phyloP scores from a whole-genome alignment of 2,329 filamentous ascomycete species.

The Paramyrothecium sp. region DNA sequence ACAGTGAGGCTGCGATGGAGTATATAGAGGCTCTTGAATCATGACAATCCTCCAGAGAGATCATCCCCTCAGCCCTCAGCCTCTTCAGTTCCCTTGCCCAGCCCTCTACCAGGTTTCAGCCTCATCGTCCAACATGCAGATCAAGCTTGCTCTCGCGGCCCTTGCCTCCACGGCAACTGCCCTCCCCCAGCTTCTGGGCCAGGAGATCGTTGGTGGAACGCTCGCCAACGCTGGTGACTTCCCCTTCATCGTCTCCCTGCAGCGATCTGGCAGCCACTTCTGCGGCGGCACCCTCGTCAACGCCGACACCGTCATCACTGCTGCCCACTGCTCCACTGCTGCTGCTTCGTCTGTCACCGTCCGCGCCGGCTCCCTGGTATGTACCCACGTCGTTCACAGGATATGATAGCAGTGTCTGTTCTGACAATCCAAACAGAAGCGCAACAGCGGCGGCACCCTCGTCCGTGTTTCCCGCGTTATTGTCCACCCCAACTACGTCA shows the following conservation, averaged over 20 bases:
- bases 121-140: not conserved
- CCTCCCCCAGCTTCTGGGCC: slow-evolving; percentile 6
- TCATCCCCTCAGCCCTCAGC: not conserved
- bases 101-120: not conserved
- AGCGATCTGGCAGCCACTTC: slow-evolving; percentile 13
- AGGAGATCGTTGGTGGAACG: slow-evolving; percentile 21
- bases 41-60: not conserved
- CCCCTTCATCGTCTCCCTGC: slow-evolving; percentile 27
- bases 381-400: not conserved
- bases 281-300: slow-evolving; percentile 27
- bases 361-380: slow-evolving; percentile 23
- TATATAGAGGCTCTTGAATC: not conserved
- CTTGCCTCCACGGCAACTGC: slow-evolving; percentile 11
- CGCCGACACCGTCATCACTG: slow-evolving; percentile 28
- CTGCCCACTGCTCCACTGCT: slow-evolving; percentile 25
- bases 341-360: slow-evolving; percentile 14
- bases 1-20: not conserved
- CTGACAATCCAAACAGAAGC: slow-evolving; percentile 8
- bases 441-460: slow-evolving; percentile 21
- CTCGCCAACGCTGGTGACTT: slow-evolving; percentile 23
- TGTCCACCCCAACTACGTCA: slow-evolving; percentile 20
- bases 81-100: not conserved
- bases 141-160: slow-evolving; percentile 11
- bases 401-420: not conserved
- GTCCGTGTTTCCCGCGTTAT: slow-evolving; percentile 19